A percentile compares a stretch with the other conserved stretches of the same genome.
Conservation (phyloP, 345 rosid genomes). For the Trapa incisa region DNA sequence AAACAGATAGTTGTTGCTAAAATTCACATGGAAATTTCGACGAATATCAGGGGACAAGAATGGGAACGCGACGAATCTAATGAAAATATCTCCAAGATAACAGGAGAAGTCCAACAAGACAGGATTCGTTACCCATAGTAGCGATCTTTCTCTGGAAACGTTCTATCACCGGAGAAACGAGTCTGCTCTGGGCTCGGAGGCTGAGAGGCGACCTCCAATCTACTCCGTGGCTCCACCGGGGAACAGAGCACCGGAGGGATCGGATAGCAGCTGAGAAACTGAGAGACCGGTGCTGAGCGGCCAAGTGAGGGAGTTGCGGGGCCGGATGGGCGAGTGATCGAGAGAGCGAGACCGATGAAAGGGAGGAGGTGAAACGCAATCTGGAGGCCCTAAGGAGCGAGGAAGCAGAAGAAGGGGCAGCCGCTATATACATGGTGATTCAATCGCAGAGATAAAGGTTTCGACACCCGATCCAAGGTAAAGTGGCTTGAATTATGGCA, state of each 20-base stretch:
- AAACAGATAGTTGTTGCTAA: too few species aligned
- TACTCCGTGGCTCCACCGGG: slow-evolving; percentile 70
- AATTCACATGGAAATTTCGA: too few species aligned
- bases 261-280: slow-evolving; percentile 37
- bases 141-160: slow-evolving; percentile 56
- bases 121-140: not conserved
- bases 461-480: not conserved
- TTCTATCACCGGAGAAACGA: slow-evolving; percentile 45
- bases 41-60: not conserved
- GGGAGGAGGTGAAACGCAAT: slow-evolving; percentile 20
- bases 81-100: not conserved
- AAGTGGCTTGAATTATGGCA: not conserved
- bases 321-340: slow-evolving; percentile 13
- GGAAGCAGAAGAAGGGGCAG: slow-evolving; percentile 38
- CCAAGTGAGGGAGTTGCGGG: slow-evolving; percentile 7
- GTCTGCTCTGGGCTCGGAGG: slow-evolving; percentile 57
- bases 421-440: slow-evolving; percentile 55
- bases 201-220: slow-evolving; percentile 50
- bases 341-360: slow-evolving; percentile 9
- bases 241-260: slow-evolving; percentile 28
- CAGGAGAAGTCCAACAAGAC: not conserved
- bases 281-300: slow-evolving; percentile 31
- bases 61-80: not conserved
- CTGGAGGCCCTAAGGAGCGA: slow-evolving; percentile 59
- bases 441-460: slow-evolving; percentile 5